Evolutionary conservation across 305 asterid species (phyloP).

Genomic region (Fraxinus dipetala): DNA sequence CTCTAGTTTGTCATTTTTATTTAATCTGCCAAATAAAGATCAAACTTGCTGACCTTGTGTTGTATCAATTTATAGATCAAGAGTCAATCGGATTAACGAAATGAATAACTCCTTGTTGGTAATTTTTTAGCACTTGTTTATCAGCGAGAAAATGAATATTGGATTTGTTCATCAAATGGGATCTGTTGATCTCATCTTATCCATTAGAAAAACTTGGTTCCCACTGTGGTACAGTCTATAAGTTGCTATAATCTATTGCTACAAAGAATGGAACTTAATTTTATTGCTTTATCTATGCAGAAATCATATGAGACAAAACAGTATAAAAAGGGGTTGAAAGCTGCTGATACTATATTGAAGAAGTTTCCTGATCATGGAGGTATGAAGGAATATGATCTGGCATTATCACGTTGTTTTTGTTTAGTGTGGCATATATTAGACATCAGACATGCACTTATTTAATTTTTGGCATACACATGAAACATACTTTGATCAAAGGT

Average conservation of each 20-base stretch:
- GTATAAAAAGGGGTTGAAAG: constrained; percentile 94
- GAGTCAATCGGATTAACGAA: neutral
- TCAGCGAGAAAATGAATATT: neutral
- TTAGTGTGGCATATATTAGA: neutral
- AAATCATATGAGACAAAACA: constrained; percentile 96
- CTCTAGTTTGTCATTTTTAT: neutral
- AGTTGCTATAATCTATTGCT: neutral
- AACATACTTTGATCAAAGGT: neutral
- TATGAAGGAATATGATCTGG: constrained; percentile 34
- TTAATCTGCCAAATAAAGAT: neutral
- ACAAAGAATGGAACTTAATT: neutral
- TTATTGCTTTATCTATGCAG: constrained; percentile 38
- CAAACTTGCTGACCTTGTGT: neutral
- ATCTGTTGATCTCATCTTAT: neutral
- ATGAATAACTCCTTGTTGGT: neutral
- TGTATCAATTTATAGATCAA: neutral
- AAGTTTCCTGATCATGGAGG: constrained; percentile 99
- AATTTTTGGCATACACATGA: neutral
- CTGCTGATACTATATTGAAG: constrained; percentile 91
- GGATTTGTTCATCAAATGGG: neutral
- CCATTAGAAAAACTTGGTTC: neutral
- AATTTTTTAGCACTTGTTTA: neutral
- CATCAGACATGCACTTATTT: neutral
- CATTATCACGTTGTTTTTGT: neutral
- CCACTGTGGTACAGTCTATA: neutral